phyloP scores from a whole-genome alignment of 306 rosid genomes.

The Trichosanthes cucumerina region DNA sequence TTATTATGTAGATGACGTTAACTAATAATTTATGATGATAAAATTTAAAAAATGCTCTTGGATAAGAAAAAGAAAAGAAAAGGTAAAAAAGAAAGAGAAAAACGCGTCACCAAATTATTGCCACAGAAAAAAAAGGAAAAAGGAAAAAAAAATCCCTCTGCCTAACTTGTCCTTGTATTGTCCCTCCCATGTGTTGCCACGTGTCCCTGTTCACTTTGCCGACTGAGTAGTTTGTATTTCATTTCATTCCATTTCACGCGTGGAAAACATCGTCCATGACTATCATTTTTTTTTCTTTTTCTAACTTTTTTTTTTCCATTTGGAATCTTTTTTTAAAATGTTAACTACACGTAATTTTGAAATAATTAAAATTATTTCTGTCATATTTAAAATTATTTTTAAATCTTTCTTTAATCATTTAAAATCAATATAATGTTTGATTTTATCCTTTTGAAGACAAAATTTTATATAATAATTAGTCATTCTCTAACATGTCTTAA shows the following conservation, averaged over 20 bases:
- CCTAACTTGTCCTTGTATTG: slow-evolving; percentile 42
- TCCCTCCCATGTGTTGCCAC: slow-evolving; percentile 29
- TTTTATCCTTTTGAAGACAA: no score
- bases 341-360: no score
- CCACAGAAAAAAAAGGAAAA: background rate
- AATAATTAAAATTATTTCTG: no score
- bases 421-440: no score
- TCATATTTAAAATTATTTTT: no score
- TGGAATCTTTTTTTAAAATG: no score
- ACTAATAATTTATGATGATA: background rate
- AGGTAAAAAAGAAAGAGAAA: background rate
- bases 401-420: no score
- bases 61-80: background rate
- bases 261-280: slow-evolving; percentile 31
- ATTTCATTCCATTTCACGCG: slow-evolving; percentile 21
- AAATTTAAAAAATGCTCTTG: background rate
- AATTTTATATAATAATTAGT: no score
- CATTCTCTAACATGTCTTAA: no score
- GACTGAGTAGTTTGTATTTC: slow-evolving; percentile 23
- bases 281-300: background rate
- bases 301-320: no score
- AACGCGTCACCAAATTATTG: background rate
- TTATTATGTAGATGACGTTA: background rate
- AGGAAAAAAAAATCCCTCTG: slow-evolving; percentile 21
- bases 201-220: slow-evolving; percentile 21